A percentile compares a stretch with the other conserved stretches of the same genome.
phyloP scores from a whole-genome alignment of 768 basidiomycete genomes.

The Tylopilus rubrobrunneus region DNA sequence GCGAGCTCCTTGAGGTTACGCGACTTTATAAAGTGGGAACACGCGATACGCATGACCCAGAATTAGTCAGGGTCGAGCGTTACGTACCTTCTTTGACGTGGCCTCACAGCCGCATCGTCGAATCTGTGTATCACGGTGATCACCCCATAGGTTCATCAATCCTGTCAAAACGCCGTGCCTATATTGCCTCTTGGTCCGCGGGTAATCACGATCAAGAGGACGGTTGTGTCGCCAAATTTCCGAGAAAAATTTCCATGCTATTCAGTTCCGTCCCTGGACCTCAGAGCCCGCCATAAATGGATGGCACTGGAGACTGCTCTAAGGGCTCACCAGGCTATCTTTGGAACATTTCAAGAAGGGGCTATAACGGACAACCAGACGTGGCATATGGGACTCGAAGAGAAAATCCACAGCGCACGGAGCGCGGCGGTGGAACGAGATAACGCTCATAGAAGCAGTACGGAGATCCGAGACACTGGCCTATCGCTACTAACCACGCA shows the following conservation, averaged over 20 bases:
- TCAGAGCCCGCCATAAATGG: constrained; percentile 1
- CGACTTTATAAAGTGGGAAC: constrained; percentile 24
- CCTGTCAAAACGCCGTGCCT: not conserved
- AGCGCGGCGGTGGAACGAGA: not conserved
- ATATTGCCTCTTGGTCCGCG: not conserved
- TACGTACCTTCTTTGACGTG: constrained; percentile 19
- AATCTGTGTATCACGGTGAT: not conserved
- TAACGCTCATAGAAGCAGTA: not conserved
- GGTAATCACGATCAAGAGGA: not conserved
- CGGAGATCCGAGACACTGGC: not conserved
- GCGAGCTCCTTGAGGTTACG: not conserved
- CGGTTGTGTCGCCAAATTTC: not conserved
- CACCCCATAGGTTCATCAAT: not conserved
- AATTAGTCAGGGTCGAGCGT: constrained; percentile 11
- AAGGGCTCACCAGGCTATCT: constrained; percentile 1
- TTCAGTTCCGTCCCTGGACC: not conserved
- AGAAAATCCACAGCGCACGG: not conserved
- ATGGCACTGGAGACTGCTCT: not conserved
- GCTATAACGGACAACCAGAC: not conserved
- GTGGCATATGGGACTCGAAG: not conserved
- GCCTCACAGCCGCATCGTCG: not conserved
- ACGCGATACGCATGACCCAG: constrained; percentile 17
- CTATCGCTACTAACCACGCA: not conserved
- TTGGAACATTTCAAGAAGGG: not conserved
- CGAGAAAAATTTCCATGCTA: too few species aligned